phyloP scores from a whole-genome alignment of 1,284 basidiomycete species.

The Microbotryomycetes sp. region DNA sequence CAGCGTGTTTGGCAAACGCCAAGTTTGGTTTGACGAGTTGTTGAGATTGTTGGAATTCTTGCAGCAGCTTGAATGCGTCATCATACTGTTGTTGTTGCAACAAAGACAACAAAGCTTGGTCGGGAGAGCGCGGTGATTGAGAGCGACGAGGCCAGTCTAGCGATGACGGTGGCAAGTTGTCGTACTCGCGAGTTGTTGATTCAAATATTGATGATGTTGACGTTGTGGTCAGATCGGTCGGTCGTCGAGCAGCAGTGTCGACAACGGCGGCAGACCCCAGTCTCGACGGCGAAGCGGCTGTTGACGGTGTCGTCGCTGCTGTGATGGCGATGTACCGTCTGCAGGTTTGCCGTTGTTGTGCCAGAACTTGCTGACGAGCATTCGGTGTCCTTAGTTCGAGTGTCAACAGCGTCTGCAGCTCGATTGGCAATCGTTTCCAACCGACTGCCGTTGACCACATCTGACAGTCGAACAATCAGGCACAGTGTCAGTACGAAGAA shows the following conservation, averaged over 20 bases:
- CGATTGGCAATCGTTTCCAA: too few species aligned
- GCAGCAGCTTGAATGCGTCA: background rate
- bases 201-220: background rate
- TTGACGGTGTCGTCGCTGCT: background rate
- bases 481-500: too few species aligned
- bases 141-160: background rate
- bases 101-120: background rate
- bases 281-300: background rate
- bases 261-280: background rate
- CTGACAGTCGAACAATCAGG: too few species aligned
- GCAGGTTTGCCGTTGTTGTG: too few species aligned
- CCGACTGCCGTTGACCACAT: too few species aligned
- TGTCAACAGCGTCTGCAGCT: too few species aligned
- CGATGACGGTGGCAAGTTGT: background rate
- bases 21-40: background rate
- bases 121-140: background rate
- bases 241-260: background rate
- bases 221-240: too few species aligned
- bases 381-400: too few species aligned
- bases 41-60: background rate
- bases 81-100: background rate
- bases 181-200: background rate
- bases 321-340: background rate
- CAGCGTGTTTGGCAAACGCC: background rate
- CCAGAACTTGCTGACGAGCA: too few species aligned